Conservation (phyloP, 805 yeast genomes). For the Maudiozyma bulderi region DNA sequence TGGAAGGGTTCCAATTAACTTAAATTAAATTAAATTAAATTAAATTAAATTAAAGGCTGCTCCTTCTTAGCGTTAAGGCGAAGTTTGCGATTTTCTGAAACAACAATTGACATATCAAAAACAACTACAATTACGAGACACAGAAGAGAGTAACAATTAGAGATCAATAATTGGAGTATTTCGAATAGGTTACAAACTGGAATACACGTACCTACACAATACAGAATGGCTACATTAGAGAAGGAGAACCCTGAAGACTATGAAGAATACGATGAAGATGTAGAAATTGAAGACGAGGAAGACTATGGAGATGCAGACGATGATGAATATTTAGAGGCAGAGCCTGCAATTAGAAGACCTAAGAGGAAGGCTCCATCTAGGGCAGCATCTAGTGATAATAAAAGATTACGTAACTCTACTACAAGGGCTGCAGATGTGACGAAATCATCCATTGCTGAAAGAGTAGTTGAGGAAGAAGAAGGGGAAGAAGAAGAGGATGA, state of each 20-base stretch:
- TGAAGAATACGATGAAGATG: background rate
- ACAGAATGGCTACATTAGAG: background rate
- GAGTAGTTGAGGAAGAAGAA: background rate
- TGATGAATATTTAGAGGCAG: background rate
- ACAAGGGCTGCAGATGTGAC: background rate
- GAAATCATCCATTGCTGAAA: background rate
- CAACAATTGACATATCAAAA: no score
- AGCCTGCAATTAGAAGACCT: background rate
- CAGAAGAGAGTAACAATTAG: no score
- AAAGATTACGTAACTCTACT: background rate
- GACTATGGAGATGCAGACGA: background rate
- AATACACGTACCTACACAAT: no score
- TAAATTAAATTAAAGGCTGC: background rate
- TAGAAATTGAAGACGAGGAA: background rate
- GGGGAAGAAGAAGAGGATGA: background rate
- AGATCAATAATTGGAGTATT: no score
- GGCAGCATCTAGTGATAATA: background rate
- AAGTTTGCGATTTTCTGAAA: no score
- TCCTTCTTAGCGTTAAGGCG: no score
- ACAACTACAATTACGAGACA: no score
- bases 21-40: background rate
- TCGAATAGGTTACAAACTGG: no score
- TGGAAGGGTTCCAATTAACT: background rate
- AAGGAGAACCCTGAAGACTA: background rate
- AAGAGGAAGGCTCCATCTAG: background rate